A percentile compares a stretch with the other conserved stretches of the same genome.
These are phyloP conservation scores for Thuja plicata DNA, from an alignment of 83 land plant genomes.

Conservation along the genomic window DNA sequence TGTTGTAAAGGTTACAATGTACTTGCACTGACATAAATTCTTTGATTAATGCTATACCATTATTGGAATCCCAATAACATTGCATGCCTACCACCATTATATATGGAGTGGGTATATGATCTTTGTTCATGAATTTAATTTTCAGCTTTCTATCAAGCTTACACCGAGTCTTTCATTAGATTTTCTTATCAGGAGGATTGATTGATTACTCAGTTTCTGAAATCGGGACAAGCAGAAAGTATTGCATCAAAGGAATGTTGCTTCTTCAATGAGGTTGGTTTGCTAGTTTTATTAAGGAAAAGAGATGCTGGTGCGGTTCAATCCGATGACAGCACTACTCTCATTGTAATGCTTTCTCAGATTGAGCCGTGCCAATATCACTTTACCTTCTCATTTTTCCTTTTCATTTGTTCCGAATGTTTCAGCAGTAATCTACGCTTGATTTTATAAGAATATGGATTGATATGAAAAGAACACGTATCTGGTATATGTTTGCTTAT, in stretches of 20 bases:
- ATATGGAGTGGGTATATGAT: neutral
- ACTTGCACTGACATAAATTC: constrained; percentile 1
- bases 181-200: neutral
- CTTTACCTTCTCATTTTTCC: neutral
- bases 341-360: neutral
- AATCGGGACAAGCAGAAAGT: neutral
- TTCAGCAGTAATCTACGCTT: too few relatives aligned
- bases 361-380: constrained; percentile 10
- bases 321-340: constrained; percentile 2
- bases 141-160: neutral
- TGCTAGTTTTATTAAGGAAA: neutral
- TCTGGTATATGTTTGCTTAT: too few relatives aligned
- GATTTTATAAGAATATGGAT: neutral
- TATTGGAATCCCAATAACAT: neutral
- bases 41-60: neutral
- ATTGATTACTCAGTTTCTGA: too few relatives aligned
- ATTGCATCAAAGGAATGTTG: neutral
- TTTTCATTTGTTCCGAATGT: too few relatives aligned
- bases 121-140: neutral
- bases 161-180: neutral
- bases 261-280: neutral
- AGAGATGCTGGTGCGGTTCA: constrained; percentile 12
- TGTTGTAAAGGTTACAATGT: neutral
- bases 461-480: neutral
- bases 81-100: constrained; percentile 3